Conservation (phyloP, 106 monocot genomes). For the Narthecium ossifragum region DNA sequence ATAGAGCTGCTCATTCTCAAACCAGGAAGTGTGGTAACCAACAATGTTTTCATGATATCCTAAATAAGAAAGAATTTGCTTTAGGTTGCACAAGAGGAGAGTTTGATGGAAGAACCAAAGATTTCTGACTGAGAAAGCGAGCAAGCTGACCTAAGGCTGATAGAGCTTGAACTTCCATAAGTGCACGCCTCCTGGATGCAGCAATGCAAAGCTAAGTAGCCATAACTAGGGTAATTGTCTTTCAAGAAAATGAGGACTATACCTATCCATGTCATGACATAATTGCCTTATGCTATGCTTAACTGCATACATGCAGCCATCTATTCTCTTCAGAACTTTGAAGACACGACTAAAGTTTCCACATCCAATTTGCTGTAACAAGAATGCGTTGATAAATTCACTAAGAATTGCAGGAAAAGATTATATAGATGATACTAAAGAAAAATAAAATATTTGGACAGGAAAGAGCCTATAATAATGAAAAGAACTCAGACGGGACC, state of each 20-base stretch:
- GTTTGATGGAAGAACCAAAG: not conserved
- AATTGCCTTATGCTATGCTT: conserved; percentile 70
- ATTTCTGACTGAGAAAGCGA: not conserved
- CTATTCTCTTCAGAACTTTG: conserved; percentile 89
- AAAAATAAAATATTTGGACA: too few relatives aligned
- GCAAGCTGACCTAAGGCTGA: conserved; percentile 71
- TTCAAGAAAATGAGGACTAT: conserved; percentile 6
- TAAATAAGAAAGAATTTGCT: too few relatives aligned
- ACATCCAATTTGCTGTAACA: conserved; percentile 81
- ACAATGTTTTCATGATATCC: conserved; percentile 87
- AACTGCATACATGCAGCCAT: conserved; percentile 93
- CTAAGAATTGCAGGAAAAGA: not conserved
- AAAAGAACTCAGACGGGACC: conserved; percentile 36
- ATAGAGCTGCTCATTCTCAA: conserved; percentile 87
- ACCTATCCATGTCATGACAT: conserved; percentile 69
- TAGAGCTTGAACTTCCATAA: conserved; percentile 97
- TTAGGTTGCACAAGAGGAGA: not conserved
- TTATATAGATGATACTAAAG: conserved; percentile 3
- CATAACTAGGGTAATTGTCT: too few relatives aligned
- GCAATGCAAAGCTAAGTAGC: conserved; percentile 10
- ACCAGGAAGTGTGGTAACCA: conserved; percentile 91
- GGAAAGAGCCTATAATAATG: not conserved
- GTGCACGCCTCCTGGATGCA: conserved; percentile 59
- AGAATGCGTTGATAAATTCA: not conserved
- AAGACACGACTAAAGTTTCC: conserved; percentile 94